These are phyloP conservation scores for Trichoderma afroharzianum DNA, from an alignment of 2,329 filamentous ascomycete genomes.

Conservation along the genomic window DNA sequence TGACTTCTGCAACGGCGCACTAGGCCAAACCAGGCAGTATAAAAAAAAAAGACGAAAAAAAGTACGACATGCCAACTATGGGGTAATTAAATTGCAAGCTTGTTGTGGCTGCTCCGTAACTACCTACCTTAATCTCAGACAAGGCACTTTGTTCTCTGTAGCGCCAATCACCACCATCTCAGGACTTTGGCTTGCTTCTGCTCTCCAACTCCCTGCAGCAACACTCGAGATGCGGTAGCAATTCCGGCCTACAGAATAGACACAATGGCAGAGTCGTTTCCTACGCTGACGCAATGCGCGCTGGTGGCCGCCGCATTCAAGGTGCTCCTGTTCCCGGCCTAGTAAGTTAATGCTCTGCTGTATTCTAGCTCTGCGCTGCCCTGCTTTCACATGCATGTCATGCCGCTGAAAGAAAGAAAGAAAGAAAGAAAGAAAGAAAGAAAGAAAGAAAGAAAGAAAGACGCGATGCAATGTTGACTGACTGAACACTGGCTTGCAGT, in stretches of 20 bases:
- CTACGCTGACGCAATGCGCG: constrained; percentile 84
- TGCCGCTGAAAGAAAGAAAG: too few species aligned
- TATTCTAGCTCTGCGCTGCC: not conserved
- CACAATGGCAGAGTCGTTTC: constrained; percentile 75
- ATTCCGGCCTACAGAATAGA: constrained; percentile 17
- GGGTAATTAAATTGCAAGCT: not conserved
- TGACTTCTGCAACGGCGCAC: not conserved
- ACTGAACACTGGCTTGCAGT: constrained; percentile 46
- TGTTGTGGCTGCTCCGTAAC: not conserved
- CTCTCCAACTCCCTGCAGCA: not conserved
- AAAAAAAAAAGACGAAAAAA: not conserved
- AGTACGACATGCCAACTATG: not conserved
- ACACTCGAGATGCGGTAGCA: constrained; percentile 11
- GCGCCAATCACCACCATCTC: not conserved
- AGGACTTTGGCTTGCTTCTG: not conserved
- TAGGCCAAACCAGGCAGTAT: not conserved
- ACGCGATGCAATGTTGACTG: not conserved
- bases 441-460: too few species aligned
- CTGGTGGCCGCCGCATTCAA: constrained; percentile 85
- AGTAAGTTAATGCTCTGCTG: constrained; percentile 55
- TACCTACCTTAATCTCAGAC: not conserved
- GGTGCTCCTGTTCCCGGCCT: constrained; percentile 86
- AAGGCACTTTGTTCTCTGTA: constrained; percentile 1
- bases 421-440: too few species aligned
- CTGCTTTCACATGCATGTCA: not conserved